Percentiles rank a stretch among this genome's conserved stretches.
Conservation (phyloP, 208 protist genomes). For the Acanthamoeba royreba region DNA sequence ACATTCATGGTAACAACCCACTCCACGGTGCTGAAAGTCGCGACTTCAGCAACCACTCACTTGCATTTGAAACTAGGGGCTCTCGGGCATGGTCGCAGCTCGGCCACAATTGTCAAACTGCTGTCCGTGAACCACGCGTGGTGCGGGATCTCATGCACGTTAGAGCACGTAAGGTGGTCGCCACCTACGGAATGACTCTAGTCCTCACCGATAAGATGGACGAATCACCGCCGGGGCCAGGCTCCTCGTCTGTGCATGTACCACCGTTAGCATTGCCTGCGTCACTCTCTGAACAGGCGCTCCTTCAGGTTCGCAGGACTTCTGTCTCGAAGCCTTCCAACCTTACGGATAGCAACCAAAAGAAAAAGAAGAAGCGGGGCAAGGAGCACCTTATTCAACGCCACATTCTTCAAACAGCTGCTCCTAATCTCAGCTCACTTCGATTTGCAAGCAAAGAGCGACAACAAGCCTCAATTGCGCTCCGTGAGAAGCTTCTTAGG, state of each 20-base stretch:
- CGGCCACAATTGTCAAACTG: neutral
- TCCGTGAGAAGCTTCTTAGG: neutral
- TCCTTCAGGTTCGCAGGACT: neutral
- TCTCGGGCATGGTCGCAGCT: slow-evolving; percentile 23
- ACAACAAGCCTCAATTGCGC: neutral
- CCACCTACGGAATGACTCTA: slow-evolving; percentile 42
- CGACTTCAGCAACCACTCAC: neutral
- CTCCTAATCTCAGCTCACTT: slow-evolving; percentile 24
- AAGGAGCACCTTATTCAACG: slow-evolving; percentile 30
- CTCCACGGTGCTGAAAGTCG: neutral
- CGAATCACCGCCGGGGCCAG: neutral
- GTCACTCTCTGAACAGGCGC: neutral
- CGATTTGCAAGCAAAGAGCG: neutral
- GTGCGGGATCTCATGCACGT: slow-evolving; percentile 9
- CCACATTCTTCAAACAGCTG: slow-evolving; percentile 4
- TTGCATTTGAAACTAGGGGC: neutral
- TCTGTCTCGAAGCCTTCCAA: neutral
- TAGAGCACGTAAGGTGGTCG: neutral
- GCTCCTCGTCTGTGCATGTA: neutral
- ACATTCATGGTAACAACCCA: neutral
- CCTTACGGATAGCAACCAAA: neutral
- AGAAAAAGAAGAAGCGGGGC: neutral
- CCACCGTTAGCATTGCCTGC: neutral
- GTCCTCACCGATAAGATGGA: neutral
- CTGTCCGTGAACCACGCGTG: neutral